Base-by-base conservation (phyloP, 2,329 filamentous ascomycete species). In the Epichloe coenophiala region DNA sequence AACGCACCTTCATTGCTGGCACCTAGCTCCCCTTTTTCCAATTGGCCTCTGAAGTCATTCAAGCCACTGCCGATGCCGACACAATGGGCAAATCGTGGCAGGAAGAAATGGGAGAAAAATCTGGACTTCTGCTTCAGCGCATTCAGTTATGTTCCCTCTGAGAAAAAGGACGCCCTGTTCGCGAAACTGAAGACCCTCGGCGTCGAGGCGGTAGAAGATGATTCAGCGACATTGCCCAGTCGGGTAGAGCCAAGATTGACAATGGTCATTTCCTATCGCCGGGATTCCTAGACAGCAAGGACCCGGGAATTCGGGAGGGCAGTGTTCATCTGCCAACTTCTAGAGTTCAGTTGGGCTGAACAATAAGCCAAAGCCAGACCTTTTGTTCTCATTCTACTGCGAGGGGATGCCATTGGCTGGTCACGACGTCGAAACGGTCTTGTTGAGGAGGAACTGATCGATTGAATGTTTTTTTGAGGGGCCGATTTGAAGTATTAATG, bases 51-150 rank as follows among this genome's bases (percentile, higher is more conserved):
- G 6, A 27, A 27, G 66, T 69, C 51, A 70, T 70, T 45, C 66
- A 69, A 51, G 66, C 66, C 5, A 61, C 60, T 1, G 66, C 57
- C 23, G 65, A 68, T 44, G 54, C 57, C 17, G 53, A 59, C 13
- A 52, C 52, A 35, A 46, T 21, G 13, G 53, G 50, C 23, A 61
- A 63, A 37, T 52, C 65, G 43, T 59, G 65, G 3, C 59, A 63
- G 51, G 47, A 54, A 19, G 60, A 65, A n/a, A 55, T 66, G 13
- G 57, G 55, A 45, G 21, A 62, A 66, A 54, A 59, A 61, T 4
- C 51, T 67, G 27, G 59, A 65, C 19, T 68, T 68, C 52, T 63
- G 63, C 53, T 52, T 61, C 47, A 58, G 56, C 15, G 64, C 65
- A 8, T 66, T 65, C 48, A 52, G 54, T 3, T 49, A 55, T 48